phyloP scores from a whole-genome alignment of 305 asterid genomes.

The Fraxinus dipetala region DNA sequence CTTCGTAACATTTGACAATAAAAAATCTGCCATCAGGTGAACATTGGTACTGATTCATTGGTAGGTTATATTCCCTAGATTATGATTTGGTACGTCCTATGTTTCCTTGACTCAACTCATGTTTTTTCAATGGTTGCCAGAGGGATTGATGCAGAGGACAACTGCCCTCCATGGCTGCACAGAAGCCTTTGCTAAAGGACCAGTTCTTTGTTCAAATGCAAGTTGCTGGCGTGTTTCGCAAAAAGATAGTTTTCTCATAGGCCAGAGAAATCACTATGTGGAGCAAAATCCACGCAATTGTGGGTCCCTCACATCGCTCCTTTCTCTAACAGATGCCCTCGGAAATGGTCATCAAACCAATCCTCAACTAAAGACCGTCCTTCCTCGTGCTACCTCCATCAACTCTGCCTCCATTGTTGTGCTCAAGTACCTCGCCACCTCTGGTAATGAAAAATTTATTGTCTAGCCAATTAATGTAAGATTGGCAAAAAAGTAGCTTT shows the following conservation, averaged over 20 bases:
- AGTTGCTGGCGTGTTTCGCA: not conserved
- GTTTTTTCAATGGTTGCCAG: not conserved
- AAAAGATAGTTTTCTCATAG: not conserved
- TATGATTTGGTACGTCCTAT: not conserved
- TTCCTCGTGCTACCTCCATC: constrained; percentile 2
- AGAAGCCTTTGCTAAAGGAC: not conserved
- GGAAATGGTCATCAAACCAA: not conserved
- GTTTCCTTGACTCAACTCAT: not conserved
- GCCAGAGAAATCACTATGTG: not conserved
- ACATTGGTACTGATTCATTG: not conserved
- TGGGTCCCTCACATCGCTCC: not conserved
- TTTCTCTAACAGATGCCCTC: not conserved
- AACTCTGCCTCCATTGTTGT: not conserved
- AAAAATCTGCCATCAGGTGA: not conserved
- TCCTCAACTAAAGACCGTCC: not conserved
- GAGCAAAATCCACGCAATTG: not conserved
- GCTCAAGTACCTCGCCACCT: not conserved
- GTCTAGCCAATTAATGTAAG: not conserved
- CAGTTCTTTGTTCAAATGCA: not conserved
- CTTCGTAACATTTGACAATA: not conserved
- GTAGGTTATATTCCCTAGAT: not conserved
- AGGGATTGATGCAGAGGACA: not conserved
- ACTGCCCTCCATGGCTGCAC: not conserved
- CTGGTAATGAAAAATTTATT: not conserved
- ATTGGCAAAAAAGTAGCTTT: not conserved